These are phyloP conservation scores for Solanum pinnatisectum DNA, from an alignment of 257 asterid species.

Conservation along the genomic window DNA sequence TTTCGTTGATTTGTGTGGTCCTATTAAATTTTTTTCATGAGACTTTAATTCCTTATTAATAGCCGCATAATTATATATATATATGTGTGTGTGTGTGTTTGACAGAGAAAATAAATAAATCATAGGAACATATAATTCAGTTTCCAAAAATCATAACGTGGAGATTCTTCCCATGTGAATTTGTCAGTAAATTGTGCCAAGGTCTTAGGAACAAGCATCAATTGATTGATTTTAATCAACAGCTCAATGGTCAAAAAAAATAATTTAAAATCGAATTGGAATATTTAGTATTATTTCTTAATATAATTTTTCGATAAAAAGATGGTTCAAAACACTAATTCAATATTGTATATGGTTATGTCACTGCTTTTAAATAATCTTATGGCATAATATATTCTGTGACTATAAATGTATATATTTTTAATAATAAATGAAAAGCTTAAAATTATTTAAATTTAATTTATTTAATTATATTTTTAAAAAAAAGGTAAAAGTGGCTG, in stretches of 20 bases:
- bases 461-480: too few species aligned
- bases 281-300: too few species aligned
- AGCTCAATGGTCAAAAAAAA: neutral
- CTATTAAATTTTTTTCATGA: neutral
- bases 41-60: neutral
- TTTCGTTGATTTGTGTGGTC: neutral
- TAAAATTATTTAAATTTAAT: too few species aligned
- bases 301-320: too few species aligned
- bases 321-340: too few species aligned
- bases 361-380: neutral
- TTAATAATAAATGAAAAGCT: too few species aligned
- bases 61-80: neutral
- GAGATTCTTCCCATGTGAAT: neutral
- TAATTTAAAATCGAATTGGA: too few species aligned
- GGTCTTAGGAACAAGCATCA: neutral
- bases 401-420: neutral
- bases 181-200: neutral
- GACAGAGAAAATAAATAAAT: neutral
- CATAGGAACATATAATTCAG: neutral
- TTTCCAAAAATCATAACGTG: neutral
- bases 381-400: rapidly evolving
- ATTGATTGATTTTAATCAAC: neutral
- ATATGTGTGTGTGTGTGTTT: neutral
- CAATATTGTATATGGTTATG: neutral
- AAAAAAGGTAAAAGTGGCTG: too few species aligned